A percentile compares a stretch with the other conserved stretches of the same genome.
phyloP scores from a whole-genome alignment of 2,329 filamentous ascomycete genomes.

The Ilyonectria mors-panacis region DNA sequence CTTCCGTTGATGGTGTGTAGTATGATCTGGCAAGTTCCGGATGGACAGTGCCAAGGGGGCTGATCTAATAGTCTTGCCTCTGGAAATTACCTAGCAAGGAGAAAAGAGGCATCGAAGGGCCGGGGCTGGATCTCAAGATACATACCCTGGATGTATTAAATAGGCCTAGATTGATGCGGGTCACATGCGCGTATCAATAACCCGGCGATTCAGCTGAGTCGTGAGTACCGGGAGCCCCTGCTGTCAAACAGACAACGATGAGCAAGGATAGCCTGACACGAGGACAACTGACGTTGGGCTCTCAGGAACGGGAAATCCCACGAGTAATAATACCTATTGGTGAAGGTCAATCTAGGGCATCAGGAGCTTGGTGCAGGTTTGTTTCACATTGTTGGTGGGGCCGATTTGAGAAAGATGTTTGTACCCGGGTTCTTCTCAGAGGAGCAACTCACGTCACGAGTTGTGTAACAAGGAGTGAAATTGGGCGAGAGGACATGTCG shows the following conservation, averaged over 20 bases:
- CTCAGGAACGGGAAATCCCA: not conserved
- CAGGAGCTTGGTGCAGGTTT: not conserved
- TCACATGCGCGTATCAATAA: constrained; percentile 1
- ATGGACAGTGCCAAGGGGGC: not conserved
- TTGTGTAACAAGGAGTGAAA: not conserved
- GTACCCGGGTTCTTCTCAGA: not conserved
- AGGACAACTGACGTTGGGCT: not conserved
- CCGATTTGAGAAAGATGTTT: not conserved
- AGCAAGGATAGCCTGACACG: not conserved
- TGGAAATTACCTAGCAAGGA: not conserved
- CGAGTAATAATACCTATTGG: not conserved
- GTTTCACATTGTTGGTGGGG: not conserved
- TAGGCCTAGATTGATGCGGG: not conserved
- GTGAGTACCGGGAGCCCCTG: not conserved
- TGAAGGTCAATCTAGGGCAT: not conserved
- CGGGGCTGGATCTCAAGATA: not conserved
- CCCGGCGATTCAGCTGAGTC: not conserved
- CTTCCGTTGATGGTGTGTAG: not conserved
- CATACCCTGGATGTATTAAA: not conserved
- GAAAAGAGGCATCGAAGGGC: not conserved
- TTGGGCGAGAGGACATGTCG: not conserved
- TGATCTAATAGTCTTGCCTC: not conserved
- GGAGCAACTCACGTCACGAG: not conserved
- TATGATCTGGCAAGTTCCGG: not conserved
- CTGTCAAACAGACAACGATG: not conserved